Base-by-base conservation (phyloP, 306 rosid species). In the Styphnolobium japonicum region DNA sequence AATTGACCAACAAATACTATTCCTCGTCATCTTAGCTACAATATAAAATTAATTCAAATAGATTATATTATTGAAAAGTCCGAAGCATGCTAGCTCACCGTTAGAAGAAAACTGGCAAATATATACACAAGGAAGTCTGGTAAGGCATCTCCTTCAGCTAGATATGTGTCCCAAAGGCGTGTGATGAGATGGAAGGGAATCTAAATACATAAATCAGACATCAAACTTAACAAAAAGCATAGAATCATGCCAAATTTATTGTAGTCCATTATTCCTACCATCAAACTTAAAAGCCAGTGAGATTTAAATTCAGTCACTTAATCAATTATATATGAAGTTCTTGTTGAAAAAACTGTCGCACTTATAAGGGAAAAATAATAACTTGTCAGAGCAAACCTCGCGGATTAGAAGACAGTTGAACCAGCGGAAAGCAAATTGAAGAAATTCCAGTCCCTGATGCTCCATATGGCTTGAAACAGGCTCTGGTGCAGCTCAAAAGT, bases 361-460 rank as follows among this genome's bases (percentile, higher is more conserved):
- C 52, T 62, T 23, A 12, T 21, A 33, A 7, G 65, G 31, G 19
- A 58, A 57, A 22, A 60, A 51, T 36, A 82, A 1, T 29, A 45
- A 70, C 49, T 64, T 46, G 62, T 53, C 52, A 75, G 25, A 78
- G 73, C 83, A 76, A 84, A 94, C 98, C 98, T 94, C 98, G 0
- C 98, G 97, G 80, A 94, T 94, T 78, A 94, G 83, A 76, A 94
- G 97, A 88, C 98, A 94, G 86, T 94, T 94, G 92, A 90, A 92
- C 98, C 98, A 94, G 68, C 98, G 95, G 87, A 94, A 94, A 82
- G 98, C 97, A 87, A 94, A 94, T 84, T 94, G 98, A 87, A 94
- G 95, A 92, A 92, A 94, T 45, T 94, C 98, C 78, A 94, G 85
- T 71, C 97, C 98, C 75, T 92, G 95, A 73, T 92, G 86, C 85